Evolutionary conservation across 1,139 yeast species (phyloP), one percentile per base, ranked within the genome.

Genomic region (Oligophagozyma castellii): DNA sequence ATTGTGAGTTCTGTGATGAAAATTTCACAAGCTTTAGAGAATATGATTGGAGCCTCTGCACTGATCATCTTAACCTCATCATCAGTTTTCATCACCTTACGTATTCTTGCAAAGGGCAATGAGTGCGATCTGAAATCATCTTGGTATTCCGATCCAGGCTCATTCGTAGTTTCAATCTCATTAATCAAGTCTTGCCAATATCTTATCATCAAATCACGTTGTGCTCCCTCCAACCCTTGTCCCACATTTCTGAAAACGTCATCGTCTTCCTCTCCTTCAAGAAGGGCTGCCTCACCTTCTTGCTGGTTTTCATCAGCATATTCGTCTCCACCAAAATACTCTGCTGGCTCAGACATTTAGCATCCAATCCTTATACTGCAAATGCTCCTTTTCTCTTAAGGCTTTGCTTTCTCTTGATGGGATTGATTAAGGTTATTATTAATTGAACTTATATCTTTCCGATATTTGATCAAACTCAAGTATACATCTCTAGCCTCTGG

Each of bases 121-220:
- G 86, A 95, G 53, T 92, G 95, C 42, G 81, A 79, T 53, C 83
- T 84, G 58, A 89, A 89, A 54, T 84, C 94, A 51, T 52, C 53
- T 19, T 43, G 37, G 27, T 40, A 38, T 19, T 37, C 35, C 5
- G 48, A 40, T 6, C 46, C 47, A 0, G 52, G 52, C 24, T 52
- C 57, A 26, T 52, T 52, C 11, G 53, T 44, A 13, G 42, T 33
- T 55, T 89, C 98, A 31, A 89, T 83, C 34, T 77, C 71, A 53
- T 84, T 84, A 54, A 89, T 86, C 7, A 89, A 73, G 44, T 80
- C 93, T 58, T 89, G 98, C 98, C 98, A 89, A 53, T 86, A 89
- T 40, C 79, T 86, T 69, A 86, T 76, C 89, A 89, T 79, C 59
- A 76, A 68, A 43, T 81, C 89, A 37, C 84, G 67, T 55, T 84